A percentile compares a stretch with the other conserved stretches of the same genome.
Evolutionary conservation across 164 flowering plant genomes (phyloP).

Genomic region (Liriodendron chinense): DNA sequence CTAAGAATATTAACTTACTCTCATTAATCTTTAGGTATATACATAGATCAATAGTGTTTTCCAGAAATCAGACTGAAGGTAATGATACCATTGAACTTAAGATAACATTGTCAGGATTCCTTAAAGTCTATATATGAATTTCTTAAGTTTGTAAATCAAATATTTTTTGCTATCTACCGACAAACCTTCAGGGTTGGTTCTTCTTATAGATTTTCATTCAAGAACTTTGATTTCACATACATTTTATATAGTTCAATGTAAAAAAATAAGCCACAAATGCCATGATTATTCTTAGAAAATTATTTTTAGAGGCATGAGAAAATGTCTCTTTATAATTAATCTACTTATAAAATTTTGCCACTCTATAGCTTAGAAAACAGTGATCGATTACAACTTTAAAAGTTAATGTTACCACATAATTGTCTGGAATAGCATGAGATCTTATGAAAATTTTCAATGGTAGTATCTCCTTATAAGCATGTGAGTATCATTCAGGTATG

Average conservation of each 20-base stretch:
- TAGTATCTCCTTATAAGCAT: neutral
- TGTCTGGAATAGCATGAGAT: neutral
- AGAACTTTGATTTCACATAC: too few species aligned
- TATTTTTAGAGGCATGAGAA: too few species aligned
- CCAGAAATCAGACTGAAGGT: neutral
- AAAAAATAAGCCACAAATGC: neutral
- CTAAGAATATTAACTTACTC: too few species aligned
- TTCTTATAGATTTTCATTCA: too few species aligned
- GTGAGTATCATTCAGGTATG: neutral
- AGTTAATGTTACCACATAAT: too few species aligned
- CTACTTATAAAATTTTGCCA: neutral
- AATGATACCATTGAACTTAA: constrained; percentile 1
- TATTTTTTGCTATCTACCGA: neutral
- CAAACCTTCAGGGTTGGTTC: neutral
- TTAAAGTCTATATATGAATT: neutral
- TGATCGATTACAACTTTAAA: too few species aligned
- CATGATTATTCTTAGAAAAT: too few species aligned
- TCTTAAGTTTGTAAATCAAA: too few species aligned
- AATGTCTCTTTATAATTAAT: constrained; percentile 1
- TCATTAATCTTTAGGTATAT: too few species aligned
- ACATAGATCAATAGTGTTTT: neutral
- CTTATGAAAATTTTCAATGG: neutral
- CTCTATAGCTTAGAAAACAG: constrained; percentile 1
- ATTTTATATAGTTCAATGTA: neutral
- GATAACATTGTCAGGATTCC: neutral